Evolutionary conservation across 2,329 filamentous ascomycete genomes (phyloP).

Genomic region (Penicillium frequentans): DNA sequence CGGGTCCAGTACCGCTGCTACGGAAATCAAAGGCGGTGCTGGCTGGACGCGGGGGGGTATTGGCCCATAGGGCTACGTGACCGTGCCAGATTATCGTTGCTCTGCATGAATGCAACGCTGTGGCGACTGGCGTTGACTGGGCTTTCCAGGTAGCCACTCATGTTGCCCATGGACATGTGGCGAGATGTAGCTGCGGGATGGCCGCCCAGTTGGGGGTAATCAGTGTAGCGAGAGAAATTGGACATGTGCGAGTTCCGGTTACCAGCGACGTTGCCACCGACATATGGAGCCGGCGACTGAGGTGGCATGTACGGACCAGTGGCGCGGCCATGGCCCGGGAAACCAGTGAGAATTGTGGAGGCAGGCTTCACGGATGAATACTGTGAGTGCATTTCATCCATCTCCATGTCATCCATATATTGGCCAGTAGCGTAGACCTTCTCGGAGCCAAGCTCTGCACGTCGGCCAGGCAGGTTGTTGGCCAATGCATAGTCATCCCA

Average conservation of each 20-base stretch:
- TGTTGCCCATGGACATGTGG: constrained; percentile 62
- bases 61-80: constrained; percentile 53
- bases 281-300: constrained; percentile 72
- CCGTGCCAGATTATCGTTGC: constrained; percentile 45
- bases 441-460: constrained; percentile 62
- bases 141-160: constrained; percentile 49
- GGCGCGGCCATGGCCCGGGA: constrained; percentile 63
- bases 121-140: constrained; percentile 36
- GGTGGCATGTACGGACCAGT: constrained; percentile 73
- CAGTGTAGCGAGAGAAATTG: constrained; percentile 61
- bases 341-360: constrained; percentile 82
- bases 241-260: constrained; percentile 73
- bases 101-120: constrained; percentile 45
- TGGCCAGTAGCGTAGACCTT: constrained; percentile 54
- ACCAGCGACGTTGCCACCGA: constrained; percentile 49
- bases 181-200: constrained; percentile 40
- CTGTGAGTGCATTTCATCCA: constrained; percentile 96
- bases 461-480: constrained; percentile 89
- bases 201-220: constrained; percentile 51
- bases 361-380: constrained; percentile 89
- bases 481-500: constrained; percentile 93
- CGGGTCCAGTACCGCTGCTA: constrained; percentile 60
- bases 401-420: constrained; percentile 76
- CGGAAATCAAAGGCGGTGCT: constrained; percentile 61
- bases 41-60: constrained; percentile 48